Conservation (phyloP, 2,329 filamentous ascomycete genomes). For the Hansfordia pulvinata region DNA sequence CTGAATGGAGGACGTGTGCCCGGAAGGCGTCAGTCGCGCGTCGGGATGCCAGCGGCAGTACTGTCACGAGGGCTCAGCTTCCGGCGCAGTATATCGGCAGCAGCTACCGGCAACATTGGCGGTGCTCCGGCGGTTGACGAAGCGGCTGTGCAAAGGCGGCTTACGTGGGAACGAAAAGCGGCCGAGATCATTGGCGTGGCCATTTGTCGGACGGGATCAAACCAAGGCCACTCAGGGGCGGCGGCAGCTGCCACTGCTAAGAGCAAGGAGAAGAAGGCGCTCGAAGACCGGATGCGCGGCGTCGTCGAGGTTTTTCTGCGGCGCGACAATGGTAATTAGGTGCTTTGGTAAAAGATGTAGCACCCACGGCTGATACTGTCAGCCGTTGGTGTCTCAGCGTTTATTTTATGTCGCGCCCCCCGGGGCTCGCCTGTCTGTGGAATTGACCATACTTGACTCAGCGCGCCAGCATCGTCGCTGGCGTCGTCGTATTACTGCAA, state of each 20-base stretch:
- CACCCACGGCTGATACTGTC: no score
- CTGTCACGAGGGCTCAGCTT: conserved; percentile 1
- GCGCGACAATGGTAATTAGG: neutral
- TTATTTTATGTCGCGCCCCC: no score
- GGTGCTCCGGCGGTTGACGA: conserved; percentile 24
- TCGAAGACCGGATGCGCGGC: conserved; percentile 37
- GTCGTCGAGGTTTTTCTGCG: conserved; percentile 1
- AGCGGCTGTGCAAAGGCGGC: conserved; percentile 36
- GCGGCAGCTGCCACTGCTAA: conserved; percentile 11
- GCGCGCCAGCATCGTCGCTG: no score
- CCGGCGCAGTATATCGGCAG: conserved; percentile 4
- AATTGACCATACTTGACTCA: no score
- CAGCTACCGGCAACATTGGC: conserved; percentile 12
- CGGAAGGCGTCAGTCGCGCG: no score
- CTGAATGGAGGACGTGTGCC: conserved; percentile 3
- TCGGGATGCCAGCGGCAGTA: neutral
- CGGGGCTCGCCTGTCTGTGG: no score
- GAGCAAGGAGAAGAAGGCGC: conserved; percentile 40
- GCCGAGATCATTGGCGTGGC: conserved; percentile 51
- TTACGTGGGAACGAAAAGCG: conserved; percentile 45
- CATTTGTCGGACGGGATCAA: conserved; percentile 37
- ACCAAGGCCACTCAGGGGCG: conserved; percentile 6
- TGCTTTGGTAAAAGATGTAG: neutral
- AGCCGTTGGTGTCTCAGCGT: no score
- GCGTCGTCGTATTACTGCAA: no score